Conservation (phyloP, 2,329 filamentous ascomycete species). For the Fusarium illudens region DNA sequence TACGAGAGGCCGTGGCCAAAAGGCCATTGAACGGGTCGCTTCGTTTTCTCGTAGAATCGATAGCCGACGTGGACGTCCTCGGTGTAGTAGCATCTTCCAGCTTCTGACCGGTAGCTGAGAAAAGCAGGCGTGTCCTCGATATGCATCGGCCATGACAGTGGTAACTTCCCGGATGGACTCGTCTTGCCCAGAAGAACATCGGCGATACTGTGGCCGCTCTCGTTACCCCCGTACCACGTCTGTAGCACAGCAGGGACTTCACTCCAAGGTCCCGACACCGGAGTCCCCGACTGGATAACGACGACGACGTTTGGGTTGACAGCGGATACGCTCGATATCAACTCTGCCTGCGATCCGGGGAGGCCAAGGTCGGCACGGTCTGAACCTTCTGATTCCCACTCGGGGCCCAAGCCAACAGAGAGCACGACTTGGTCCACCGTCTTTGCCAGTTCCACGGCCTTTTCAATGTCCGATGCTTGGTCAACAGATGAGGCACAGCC, state of each 20-base stretch:
- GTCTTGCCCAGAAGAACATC: slow-evolving; percentile 80
- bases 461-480: slow-evolving; percentile 65
- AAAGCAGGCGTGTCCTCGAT: slow-evolving; percentile 78
- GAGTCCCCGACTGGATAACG: slow-evolving; percentile 80
- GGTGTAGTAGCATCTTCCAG: slow-evolving; percentile 76
- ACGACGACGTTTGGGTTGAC: slow-evolving; percentile 76
- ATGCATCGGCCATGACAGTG: slow-evolving; percentile 74
- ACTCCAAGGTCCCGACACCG: slow-evolving; percentile 76
- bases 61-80: slow-evolving; percentile 86
- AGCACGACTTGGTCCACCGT: slow-evolving; percentile 79
- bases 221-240: slow-evolving; percentile 88
- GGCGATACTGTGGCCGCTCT: slow-evolving; percentile 82
- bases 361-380: slow-evolving; percentile 83
- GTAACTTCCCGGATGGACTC: slow-evolving; percentile 79
- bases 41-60: slow-evolving; percentile 77
- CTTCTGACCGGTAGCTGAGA: slow-evolving; percentile 76
- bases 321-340: slow-evolving; percentile 71
- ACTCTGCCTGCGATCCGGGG: slow-evolving; percentile 74
- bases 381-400: slow-evolving; percentile 82
- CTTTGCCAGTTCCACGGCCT: slow-evolving; percentile 73
- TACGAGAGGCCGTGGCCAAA: slow-evolving; percentile 70
- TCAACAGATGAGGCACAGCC: slow-evolving; percentile 68
- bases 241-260: slow-evolving; percentile 69
- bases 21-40: slow-evolving; percentile 81
- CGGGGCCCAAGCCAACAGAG: slow-evolving; percentile 78